A percentile compares a stretch with the other conserved stretches of the same genome.
Conservation (phyloP, 345 rosid species). For the Lepidium aucheri region DNA sequence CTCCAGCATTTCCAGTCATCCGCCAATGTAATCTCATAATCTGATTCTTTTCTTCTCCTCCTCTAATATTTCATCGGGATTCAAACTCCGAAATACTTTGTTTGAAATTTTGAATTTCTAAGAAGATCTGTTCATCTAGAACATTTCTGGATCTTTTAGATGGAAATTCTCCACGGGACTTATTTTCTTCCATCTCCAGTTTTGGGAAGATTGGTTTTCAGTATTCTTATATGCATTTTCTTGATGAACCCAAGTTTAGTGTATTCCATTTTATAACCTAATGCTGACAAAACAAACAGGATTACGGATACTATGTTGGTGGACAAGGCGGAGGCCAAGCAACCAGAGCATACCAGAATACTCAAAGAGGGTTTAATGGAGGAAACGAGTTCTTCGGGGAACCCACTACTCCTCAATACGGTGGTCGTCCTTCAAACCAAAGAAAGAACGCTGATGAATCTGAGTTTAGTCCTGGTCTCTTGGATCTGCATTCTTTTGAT, state of each 20-base stretch:
- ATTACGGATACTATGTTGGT: slow-evolving; percentile 61
- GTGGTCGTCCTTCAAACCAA: slow-evolving; percentile 49
- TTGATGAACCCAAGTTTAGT: neutral
- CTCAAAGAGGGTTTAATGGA: slow-evolving; percentile 57
- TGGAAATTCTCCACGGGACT: neutral
- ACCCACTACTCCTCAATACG: slow-evolving; percentile 68
- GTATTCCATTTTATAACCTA: neutral
- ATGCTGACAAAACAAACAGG: slow-evolving; percentile 36
- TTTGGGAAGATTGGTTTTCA: neutral
- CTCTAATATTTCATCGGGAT: neutral
- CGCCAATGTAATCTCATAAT: slow-evolving; percentile 25
- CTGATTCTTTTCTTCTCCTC: slow-evolving; percentile 4
- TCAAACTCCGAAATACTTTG: neutral
- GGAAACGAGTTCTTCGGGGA: slow-evolving; percentile 64
- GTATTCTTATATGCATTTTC: neutral
- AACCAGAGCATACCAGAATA: slow-evolving; percentile 47
- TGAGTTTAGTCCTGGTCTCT: slow-evolving; percentile 92
- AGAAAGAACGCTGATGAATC: slow-evolving; percentile 68
- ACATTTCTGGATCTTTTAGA: neutral
- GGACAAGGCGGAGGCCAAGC: slow-evolving; percentile 57
- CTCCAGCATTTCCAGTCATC: slow-evolving; percentile 71
- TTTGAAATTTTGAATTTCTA: neutral
- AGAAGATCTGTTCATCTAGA: neutral
- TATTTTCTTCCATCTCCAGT: neutral
- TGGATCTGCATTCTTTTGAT: slow-evolving; percentile 94